phyloP scores from a whole-genome alignment of 768 basidiomycete genomes.

The Boletus barrowsii region DNA sequence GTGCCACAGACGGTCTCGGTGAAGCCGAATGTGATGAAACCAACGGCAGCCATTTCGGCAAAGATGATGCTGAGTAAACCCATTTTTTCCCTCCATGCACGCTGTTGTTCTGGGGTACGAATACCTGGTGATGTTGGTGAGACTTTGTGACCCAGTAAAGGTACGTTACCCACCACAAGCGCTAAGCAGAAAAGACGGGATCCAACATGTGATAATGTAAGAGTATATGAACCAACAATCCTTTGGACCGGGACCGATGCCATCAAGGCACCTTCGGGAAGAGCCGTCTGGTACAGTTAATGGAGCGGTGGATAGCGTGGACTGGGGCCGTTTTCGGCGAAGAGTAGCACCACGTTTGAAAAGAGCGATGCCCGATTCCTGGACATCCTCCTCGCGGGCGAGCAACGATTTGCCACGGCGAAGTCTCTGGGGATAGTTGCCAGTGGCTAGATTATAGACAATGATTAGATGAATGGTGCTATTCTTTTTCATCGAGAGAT shows the following conservation, averaged over 20 bases:
- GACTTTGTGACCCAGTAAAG: neutral
- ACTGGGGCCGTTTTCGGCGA: conserved; percentile 59
- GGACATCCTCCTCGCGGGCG: conserved; percentile 84
- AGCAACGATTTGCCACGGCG: conserved; percentile 89
- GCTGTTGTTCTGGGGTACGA: conserved; percentile 85
- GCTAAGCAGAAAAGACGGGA: conserved; percentile 76
- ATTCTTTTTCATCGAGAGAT: neutral
- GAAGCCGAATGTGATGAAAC: conserved; percentile 98
- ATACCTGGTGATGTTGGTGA: conserved; percentile 54
- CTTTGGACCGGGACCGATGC: conserved; percentile 82
- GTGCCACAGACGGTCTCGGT: conserved; percentile 90
- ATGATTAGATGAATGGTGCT: neutral
- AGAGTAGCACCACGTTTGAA: conserved; percentile 85
- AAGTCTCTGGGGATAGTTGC: conserved; percentile 66
- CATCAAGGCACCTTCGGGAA: conserved; percentile 57
- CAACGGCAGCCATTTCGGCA: conserved; percentile 87
- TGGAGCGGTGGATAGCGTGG: conserved; percentile 40
- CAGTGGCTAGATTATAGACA: conserved; percentile 52
- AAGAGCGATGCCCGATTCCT: conserved; percentile 88
- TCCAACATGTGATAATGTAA: conserved; percentile 73
- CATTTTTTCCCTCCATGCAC: conserved; percentile 99
- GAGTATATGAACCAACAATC: conserved; percentile 96
- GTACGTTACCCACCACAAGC: conserved; percentile 63
- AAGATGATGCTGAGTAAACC: conserved; percentile 82
- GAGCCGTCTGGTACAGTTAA: conserved; percentile 35